Conservation (phyloP, 805 yeast species). For the Hemisphaericaspora nanyangensis region DNA sequence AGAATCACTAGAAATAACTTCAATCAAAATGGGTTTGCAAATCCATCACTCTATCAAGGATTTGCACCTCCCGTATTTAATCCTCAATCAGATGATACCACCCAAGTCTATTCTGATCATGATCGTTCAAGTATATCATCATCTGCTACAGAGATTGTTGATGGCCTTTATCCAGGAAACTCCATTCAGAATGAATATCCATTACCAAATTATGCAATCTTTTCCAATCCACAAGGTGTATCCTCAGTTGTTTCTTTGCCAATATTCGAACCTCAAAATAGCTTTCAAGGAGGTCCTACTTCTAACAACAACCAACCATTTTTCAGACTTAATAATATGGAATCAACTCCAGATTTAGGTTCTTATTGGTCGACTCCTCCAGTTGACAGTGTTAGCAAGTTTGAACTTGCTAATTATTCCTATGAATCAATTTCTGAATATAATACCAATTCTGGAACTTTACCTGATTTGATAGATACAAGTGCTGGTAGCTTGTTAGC, state of each 20-base stretch:
- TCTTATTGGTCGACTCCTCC: slow-evolving; percentile 5
- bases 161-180: not conserved
- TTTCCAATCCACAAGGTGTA: slow-evolving; percentile 4
- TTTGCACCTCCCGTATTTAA: not conserved
- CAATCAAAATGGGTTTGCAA: not conserved
- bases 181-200: not conserved
- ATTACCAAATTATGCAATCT: slow-evolving; percentile 1
- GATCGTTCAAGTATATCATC: not conserved
- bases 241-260: slow-evolving; percentile 1
- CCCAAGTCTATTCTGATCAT: not conserved
- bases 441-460: not conserved
- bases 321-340: slow-evolving; percentile 7
- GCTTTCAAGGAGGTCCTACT: not conserved
- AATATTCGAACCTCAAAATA: not conserved
- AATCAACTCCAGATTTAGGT: slow-evolving; percentile 13
- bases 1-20: not conserved
- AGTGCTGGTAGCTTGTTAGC: not conserved
- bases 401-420: slow-evolving; percentile 22
- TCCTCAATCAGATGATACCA: not conserved
- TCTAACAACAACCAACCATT: not conserved
- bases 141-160: not conserved
- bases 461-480: not conserved
- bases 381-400: slow-evolving; percentile 22
- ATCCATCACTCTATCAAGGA: not conserved
- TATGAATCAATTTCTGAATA: slow-evolving; percentile 27